phyloP scores from a whole-genome alignment of 1,284 basidiomycete genomes.

The Takashimella koratensis region DNA sequence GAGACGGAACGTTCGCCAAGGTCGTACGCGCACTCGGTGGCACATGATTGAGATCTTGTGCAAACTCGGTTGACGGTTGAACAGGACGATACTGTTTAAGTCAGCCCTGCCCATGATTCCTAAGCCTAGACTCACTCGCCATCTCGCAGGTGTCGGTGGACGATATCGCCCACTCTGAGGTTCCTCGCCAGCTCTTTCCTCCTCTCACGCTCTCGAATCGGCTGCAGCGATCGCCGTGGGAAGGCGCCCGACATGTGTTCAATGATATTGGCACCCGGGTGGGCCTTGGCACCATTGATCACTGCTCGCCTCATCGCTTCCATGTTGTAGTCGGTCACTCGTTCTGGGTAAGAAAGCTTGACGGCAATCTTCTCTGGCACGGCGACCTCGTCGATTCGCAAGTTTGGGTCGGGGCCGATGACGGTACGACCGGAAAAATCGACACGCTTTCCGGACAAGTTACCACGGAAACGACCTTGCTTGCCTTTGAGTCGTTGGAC shows the following conservation, averaged over 20 bases:
- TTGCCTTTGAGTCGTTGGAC: slow-evolving; percentile 98
- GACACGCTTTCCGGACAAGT: slow-evolving; percentile 97
- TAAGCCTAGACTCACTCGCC: slow-evolving; percentile 61
- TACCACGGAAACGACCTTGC: slow-evolving; percentile 97
- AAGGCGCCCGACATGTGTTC: slow-evolving; percentile 53
- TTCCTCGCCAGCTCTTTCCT: slow-evolving; percentile 39
- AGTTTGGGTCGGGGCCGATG: slow-evolving; percentile 97
- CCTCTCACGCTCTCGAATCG: slow-evolving; percentile 36
- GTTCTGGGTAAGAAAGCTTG: slow-evolving; percentile 92
- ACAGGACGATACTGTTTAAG: slow-evolving; percentile 69
- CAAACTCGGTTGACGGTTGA: slow-evolving; percentile 98
- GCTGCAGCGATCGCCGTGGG: slow-evolving; percentile 18
- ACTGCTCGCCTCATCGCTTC: slow-evolving; percentile 72
- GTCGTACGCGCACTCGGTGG: slow-evolving; percentile 83
- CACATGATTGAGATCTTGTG: slow-evolving; percentile 99
- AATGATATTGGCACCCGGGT: slow-evolving; percentile 94
- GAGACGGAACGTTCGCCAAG: slow-evolving; percentile 95
- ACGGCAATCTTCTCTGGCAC: slow-evolving; percentile 96
- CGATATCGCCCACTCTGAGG: slow-evolving; percentile 45
- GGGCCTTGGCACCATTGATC: slow-evolving; percentile 82
- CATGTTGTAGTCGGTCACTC: slow-evolving; percentile 91
- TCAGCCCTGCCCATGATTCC: not conserved
- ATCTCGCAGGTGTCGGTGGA: slow-evolving; percentile 74
- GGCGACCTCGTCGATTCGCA: slow-evolving; percentile 96
- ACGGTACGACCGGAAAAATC: slow-evolving; percentile 98